Evolutionary conservation across 2,329 filamentous ascomycete genomes (phyloP).

Genomic region (Monosporascus sp.): DNA sequence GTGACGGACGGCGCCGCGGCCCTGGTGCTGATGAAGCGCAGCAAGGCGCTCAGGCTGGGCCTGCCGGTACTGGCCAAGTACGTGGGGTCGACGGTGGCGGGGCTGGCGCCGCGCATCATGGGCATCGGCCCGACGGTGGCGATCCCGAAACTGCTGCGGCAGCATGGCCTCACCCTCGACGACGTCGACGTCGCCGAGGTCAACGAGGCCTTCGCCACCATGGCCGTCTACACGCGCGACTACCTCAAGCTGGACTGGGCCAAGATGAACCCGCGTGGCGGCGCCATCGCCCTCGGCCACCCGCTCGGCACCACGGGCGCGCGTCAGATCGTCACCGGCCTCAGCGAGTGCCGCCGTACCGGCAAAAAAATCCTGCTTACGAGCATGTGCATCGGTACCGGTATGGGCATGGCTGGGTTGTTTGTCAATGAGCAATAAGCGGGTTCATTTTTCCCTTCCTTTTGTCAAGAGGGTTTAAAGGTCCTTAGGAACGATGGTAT

Average conservation of each 20-base stretch:
- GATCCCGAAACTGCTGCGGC: constrained; percentile 76
- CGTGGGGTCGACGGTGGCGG: constrained; percentile 84
- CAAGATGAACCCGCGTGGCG: constrained; percentile 79
- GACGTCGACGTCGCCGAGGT: constrained; percentile 90
- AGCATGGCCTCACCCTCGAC: constrained; percentile 71
- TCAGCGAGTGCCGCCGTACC: constrained; percentile 76
- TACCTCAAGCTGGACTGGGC: constrained; percentile 63
- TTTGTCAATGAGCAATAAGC: constrained; percentile 55
- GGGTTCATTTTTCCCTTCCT: not conserved
- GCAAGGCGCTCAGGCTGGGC: constrained; percentile 76
- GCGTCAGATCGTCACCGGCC: constrained; percentile 80
- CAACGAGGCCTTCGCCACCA: constrained; percentile 96
- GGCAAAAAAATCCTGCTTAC: constrained; percentile 90
- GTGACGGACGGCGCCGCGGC: constrained; percentile 91
- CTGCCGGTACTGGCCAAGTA: constrained; percentile 95
- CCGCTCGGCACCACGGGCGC: constrained; percentile 75
- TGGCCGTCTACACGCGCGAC: constrained; percentile 90
- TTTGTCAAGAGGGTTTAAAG: no score
- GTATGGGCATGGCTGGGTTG: constrained; percentile 64
- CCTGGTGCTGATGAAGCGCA: constrained; percentile 89
- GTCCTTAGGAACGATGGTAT: no score
- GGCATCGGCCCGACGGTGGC: constrained; percentile 77
- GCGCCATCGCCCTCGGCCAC: constrained; percentile 79
- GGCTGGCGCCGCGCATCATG: constrained; percentile 92
- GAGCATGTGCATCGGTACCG: constrained; percentile 79